Conservation (phyloP, 306 rosid species). For the Quercus bicolor region DNA sequence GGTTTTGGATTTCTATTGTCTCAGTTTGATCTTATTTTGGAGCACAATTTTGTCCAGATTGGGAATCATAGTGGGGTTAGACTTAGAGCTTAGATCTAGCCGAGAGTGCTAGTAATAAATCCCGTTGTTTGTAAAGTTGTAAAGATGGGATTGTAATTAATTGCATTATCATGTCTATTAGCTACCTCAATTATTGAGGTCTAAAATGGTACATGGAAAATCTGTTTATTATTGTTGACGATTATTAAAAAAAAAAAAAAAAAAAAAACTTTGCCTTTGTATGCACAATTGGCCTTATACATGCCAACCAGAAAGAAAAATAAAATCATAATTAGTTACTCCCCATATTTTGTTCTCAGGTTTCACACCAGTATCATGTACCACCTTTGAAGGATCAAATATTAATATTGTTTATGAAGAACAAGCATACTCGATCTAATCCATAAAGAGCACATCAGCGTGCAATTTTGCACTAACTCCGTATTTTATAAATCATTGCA, state of each 20-base stretch:
- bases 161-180: not conserved
- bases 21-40: not conserved
- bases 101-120: not conserved
- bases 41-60: not conserved
- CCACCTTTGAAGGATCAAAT: not conserved
- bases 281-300: not conserved
- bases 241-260: not conserved
- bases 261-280: not conserved
- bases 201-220: not conserved
- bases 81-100: not conserved
- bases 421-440: not conserved
- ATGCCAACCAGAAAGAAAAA: not conserved
- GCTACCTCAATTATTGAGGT: constrained; percentile 1
- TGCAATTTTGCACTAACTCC: not conserved
- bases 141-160: not conserved
- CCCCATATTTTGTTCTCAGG: not conserved
- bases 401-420: not conserved
- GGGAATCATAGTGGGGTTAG: constrained; percentile 6
- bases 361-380: not conserved
- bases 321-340: not conserved
- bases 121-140: constrained; percentile 1
- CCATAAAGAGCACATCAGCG: not conserved
- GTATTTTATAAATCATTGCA: not conserved
- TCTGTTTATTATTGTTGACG: not conserved
- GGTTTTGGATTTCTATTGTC: not conserved